These are phyloP conservation scores for Aspergillus novoparasiticus DNA, from an alignment of 2,329 filamentous ascomycete genomes.

Conservation along the genomic window DNA sequence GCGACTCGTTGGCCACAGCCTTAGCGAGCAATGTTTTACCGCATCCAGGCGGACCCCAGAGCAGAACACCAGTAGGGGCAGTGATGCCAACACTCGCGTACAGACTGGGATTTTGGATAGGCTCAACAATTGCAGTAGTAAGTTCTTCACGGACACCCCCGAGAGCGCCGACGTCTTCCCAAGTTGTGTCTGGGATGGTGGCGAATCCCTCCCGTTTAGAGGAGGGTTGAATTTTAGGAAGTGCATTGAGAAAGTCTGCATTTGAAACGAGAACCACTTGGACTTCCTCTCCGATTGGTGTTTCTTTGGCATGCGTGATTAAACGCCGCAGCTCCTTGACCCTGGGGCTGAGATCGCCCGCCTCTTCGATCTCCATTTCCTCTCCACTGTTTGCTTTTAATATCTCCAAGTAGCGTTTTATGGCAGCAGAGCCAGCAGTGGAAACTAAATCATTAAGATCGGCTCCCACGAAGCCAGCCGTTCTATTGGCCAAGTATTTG, in stretches of 20 bases:
- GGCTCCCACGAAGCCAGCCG: constrained; percentile 89
- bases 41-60: constrained; percentile 96
- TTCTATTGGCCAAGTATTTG: constrained; percentile 72
- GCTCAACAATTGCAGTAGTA: constrained; percentile 81
- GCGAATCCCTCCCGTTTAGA: constrained; percentile 93
- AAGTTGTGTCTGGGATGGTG: constrained; percentile 89
- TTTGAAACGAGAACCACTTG: constrained; percentile 62
- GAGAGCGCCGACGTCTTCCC: constrained; percentile 88
- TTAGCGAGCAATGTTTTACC: constrained; percentile 96
- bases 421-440: constrained; percentile 66
- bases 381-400: constrained; percentile 50
- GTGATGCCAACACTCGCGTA: constrained; percentile 78
- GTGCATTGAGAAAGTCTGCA: constrained; percentile 71
- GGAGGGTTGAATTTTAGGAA: constrained; percentile 76
- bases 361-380: constrained; percentile 57
- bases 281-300: constrained; percentile 55
- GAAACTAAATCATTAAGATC: constrained; percentile 76
- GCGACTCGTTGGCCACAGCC: constrained; percentile 91
- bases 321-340: constrained; percentile 54
- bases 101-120: constrained; percentile 78
- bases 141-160: constrained; percentile 78
- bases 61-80: constrained; percentile 80
- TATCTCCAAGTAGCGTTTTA: constrained; percentile 60
- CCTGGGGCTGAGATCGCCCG: constrained; percentile 38
- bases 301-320: constrained; percentile 57